These are phyloP conservation scores for Curvularia sp. DNA, from an alignment of 2,329 filamentous ascomycete species.

Conservation along the genomic window DNA sequence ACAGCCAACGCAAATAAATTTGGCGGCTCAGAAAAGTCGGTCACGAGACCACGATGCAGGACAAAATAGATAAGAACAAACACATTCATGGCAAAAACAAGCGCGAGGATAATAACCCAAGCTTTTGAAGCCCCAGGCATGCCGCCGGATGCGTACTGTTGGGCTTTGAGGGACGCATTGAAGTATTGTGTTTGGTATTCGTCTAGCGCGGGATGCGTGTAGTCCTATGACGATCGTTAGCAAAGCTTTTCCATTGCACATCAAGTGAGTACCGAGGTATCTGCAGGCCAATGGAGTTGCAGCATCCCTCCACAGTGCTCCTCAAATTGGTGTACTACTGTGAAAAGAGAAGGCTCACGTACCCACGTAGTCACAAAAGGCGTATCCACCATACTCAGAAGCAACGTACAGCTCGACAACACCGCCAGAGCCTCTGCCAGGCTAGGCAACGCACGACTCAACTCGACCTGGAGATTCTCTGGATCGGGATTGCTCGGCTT, in stretches of 20 bases:
- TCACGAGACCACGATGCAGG: slow-evolving; percentile 68
- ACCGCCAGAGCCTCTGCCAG: slow-evolving; percentile 78
- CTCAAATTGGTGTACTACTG: not conserved
- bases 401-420: slow-evolving; percentile 70
- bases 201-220: slow-evolving; percentile 49
- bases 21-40: slow-evolving; percentile 79
- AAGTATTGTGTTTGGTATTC: slow-evolving; percentile 65
- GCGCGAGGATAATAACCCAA: slow-evolving; percentile 71
- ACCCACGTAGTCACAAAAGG: slow-evolving; percentile 65
- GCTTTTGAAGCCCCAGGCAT: slow-evolving; percentile 66
- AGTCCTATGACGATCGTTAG: slow-evolving; percentile 49
- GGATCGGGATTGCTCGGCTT: slow-evolving; percentile 28
- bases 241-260: not conserved
- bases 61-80: slow-evolving; percentile 71
- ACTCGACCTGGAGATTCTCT: slow-evolving; percentile 36
- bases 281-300: not conserved
- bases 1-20: slow-evolving; percentile 77
- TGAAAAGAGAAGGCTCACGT: slow-evolving; percentile 14
- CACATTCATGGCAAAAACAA: slow-evolving; percentile 72
- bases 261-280: not conserved
- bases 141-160: slow-evolving; percentile 75
- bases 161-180: slow-evolving; percentile 67
- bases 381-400: slow-evolving; percentile 65
- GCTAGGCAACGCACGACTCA: slow-evolving; percentile 66
- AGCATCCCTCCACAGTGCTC: not conserved